These are phyloP conservation scores for Neonectria ditissima DNA, from an alignment of 2,329 filamentous ascomycete genomes.

Conservation along the genomic window DNA sequence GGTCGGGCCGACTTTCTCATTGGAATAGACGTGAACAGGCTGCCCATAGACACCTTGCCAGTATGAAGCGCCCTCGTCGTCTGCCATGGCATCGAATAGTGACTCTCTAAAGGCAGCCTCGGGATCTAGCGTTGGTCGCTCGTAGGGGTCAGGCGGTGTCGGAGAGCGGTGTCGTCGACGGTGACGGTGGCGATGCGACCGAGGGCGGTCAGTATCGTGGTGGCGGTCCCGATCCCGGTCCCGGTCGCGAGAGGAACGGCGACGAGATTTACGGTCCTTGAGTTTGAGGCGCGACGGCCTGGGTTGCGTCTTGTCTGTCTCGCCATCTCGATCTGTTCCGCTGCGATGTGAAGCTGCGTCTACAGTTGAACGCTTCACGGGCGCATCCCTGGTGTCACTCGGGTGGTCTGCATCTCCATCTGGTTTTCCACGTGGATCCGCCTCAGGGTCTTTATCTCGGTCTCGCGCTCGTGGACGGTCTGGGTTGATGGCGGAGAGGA, in stretches of 20 bases:
- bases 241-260: constrained; percentile 38
- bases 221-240: constrained; percentile 38
- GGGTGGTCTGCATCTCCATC: constrained; percentile 2
- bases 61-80: constrained; percentile 94
- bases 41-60: constrained; percentile 98
- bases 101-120: constrained; percentile 89
- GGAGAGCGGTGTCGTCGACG: constrained; percentile 56
- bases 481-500: constrained; percentile 62
- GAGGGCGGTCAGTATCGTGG: constrained; percentile 37
- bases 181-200: constrained; percentile 46
- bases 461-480: constrained; percentile 27
- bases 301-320: constrained; percentile 42
- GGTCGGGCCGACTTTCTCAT: constrained; percentile 56
- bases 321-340: constrained; percentile 26
- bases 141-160: constrained; percentile 61
- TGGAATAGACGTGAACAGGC: constrained; percentile 84
- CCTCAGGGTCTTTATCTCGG: constrained; percentile 14
- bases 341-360: neutral
- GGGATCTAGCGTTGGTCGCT: constrained; percentile 66
- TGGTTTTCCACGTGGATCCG: constrained; percentile 5
- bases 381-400: constrained; percentile 11
- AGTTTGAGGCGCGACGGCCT: constrained; percentile 50
- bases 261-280: constrained; percentile 48
- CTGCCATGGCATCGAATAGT: constrained; percentile 95
- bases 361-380: neutral